Percentiles rank a stretch among this genome's conserved stretches.
phyloP scores from a whole-genome alignment of 75 land plant species.

The Pinus tabuliformis region DNA sequence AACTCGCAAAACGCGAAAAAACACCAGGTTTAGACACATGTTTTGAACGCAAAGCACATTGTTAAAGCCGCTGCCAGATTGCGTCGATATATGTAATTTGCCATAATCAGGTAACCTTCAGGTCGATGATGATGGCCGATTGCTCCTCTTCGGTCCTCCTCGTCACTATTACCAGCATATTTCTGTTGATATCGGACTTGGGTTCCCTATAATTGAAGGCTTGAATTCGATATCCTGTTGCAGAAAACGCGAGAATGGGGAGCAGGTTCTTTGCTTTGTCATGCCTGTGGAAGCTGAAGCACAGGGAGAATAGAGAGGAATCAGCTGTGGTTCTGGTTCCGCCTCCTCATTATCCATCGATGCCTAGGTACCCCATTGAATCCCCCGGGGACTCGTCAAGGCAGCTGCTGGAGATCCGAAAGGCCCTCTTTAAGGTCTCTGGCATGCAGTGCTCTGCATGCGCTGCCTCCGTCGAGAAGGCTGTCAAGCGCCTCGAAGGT shows the following conservation, averaged over 20 bases:
- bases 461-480: slow-evolving; percentile 53
- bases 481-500: slow-evolving; percentile 43
- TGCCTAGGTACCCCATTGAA: slow-evolving; percentile 35
- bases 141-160: no score
- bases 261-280: slow-evolving; percentile 3
- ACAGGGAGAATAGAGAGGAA: background rate
- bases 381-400: background rate
- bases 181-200: no score
- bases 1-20: no score
- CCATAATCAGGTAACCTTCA: no score
- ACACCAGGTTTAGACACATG: no score
- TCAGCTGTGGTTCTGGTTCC: slow-evolving; percentile 12
- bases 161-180: no score
- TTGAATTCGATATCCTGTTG: no score
- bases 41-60: no score
- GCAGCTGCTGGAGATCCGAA: slow-evolving; percentile 13
- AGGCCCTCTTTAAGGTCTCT: slow-evolving; percentile 24
- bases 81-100: no score
- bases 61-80: no score
- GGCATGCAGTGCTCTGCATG: slow-evolving; percentile 58
- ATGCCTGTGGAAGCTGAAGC: background rate
- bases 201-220: no score
- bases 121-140: no score
- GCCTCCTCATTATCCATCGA: slow-evolving; percentile 37
- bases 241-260: background rate